Evolutionary conservation across 2,329 filamentous ascomycete genomes (phyloP).

Genomic region (Fusarium multiceps): DNA sequence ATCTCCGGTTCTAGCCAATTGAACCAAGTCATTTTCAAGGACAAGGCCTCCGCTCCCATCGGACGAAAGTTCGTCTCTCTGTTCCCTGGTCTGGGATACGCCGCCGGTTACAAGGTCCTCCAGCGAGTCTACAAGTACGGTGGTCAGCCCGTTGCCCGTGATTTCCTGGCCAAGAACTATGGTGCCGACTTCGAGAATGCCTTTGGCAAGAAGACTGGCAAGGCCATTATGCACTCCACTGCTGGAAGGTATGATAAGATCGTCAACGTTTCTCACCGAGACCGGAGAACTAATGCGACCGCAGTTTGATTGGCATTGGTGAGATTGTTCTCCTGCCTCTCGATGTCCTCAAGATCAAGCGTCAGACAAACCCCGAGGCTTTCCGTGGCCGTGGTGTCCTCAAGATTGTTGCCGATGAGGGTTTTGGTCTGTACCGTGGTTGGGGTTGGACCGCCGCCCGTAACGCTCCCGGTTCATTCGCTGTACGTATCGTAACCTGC

Average conservation of each 20-base stretch:
- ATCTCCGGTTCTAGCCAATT: constrained; percentile 66
- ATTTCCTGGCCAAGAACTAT: constrained; percentile 85
- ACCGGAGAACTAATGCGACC: constrained; percentile 32
- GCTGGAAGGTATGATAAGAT: constrained; percentile 77
- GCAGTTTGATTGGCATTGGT: constrained; percentile 91
- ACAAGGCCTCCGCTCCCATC: constrained; percentile 78
- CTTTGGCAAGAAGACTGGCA: constrained; percentile 97
- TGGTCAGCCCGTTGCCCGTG: constrained; percentile 92
- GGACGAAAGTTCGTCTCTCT: constrained; percentile 90
- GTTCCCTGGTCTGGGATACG: constrained; percentile 96
- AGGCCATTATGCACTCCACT: constrained; percentile 97
- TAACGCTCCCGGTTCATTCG: constrained; percentile 96
- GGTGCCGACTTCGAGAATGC: constrained; percentile 84
- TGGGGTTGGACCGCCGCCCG: constrained; percentile 98
- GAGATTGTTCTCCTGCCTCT: constrained; percentile 95
- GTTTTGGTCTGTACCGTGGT: constrained; percentile 93
- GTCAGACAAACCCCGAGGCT: constrained; percentile 98
- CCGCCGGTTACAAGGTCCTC: constrained; percentile 95
- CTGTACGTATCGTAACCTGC: constrained; percentile 67
- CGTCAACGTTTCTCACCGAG: neutral
- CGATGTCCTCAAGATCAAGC: constrained; percentile 99
- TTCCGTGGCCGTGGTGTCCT: constrained; percentile 94
- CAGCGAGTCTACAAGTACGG: constrained; percentile 99
- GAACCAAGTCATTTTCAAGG: constrained; percentile 94
- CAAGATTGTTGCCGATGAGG: constrained; percentile 91